Conservation (phyloP, 2,329 filamentous ascomycete species). For the Epichloe amarillans region DNA sequence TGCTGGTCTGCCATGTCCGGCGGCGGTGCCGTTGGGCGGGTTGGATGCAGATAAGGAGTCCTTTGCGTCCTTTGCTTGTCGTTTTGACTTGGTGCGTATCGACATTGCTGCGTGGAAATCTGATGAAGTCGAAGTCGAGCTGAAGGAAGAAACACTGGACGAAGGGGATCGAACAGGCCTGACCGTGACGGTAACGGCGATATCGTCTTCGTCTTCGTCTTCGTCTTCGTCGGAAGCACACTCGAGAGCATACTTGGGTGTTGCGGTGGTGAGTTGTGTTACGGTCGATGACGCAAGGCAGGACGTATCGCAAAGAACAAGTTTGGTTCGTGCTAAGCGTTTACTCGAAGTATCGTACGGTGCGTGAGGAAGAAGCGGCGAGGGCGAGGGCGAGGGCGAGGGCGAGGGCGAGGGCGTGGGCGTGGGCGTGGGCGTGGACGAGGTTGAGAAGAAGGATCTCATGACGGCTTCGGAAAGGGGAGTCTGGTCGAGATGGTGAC, state of each 20-base stretch:
- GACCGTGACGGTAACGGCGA: conserved; percentile 1
- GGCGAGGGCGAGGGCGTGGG: neutral
- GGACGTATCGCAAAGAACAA: neutral
- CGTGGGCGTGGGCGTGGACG: neutral
- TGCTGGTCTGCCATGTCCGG: conserved; percentile 14
- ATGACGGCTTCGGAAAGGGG: conserved; percentile 1
- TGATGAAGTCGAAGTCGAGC: conserved; percentile 7
- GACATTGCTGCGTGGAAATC: conserved; percentile 19
- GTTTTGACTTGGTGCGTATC: conserved; percentile 19
- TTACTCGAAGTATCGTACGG: neutral
- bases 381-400: neutral
- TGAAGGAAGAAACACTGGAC: neutral
- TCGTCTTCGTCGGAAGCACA: neutral
- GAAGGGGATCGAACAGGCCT: neutral
- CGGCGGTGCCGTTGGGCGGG: conserved; percentile 15
- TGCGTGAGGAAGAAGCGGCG: neutral
- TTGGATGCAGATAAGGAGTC: conserved; percentile 14
- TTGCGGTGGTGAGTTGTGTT: neutral
- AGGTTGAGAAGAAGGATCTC: conserved; percentile 7
- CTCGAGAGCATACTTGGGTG: conserved; percentile 4
- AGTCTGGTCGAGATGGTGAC: neutral
- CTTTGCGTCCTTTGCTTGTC: conserved; percentile 12
- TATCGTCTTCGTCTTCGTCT: neutral
- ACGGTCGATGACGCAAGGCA: neutral
- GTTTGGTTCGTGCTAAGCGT: neutral